These are phyloP conservation scores for Exobasidium rhododendri DNA, from an alignment of 1,284 basidiomycete species.

Conservation along the genomic window DNA sequence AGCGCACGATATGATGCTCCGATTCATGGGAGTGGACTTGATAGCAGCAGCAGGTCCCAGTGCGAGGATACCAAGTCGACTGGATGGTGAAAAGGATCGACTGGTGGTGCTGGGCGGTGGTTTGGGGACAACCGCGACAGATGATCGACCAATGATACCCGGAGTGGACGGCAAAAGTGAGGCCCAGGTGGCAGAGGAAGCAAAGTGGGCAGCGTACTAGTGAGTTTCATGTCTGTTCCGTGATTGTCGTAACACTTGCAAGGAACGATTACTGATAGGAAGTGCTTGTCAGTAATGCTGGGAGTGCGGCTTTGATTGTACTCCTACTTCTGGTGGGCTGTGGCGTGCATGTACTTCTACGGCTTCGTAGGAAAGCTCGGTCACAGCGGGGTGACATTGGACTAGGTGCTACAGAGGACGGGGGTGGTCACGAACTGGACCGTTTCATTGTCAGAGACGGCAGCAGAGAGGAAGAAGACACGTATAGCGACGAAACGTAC, in stretches of 20 bases:
- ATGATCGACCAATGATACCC: constrained; percentile 57
- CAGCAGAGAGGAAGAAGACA: constrained; percentile 11
- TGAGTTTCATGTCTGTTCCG: constrained; percentile 33
- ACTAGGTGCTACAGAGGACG: constrained; percentile 44
- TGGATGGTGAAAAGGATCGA: constrained; percentile 66
- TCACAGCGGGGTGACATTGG: constrained; percentile 61
- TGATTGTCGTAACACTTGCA: too few relatives aligned
- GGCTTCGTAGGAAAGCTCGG: constrained; percentile 59
- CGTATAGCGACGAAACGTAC: constrained; percentile 2
- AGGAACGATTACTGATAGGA: not conserved
- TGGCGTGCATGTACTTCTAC: constrained; percentile 71
- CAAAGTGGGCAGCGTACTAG: constrained; percentile 45
- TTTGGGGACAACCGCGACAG: constrained; percentile 21
- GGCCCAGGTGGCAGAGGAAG: constrained; percentile 47
- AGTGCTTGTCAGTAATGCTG: constrained; percentile 14
- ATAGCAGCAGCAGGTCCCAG: constrained; percentile 69
- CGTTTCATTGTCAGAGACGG: constrained; percentile 22
- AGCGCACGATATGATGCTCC: constrained; percentile 89
- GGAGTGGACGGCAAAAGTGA: constrained; percentile 51
- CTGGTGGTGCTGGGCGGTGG: constrained; percentile 34
- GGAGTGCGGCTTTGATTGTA: constrained; percentile 12
- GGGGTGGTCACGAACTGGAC: constrained; percentile 32
- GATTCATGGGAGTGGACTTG: constrained; percentile 66
- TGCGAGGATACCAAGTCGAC: constrained; percentile 69
- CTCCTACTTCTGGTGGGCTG: constrained; percentile 67